Evolutionary conservation across 805 yeast genomes (phyloP).

Genomic region (Yueomyces sp.): DNA sequence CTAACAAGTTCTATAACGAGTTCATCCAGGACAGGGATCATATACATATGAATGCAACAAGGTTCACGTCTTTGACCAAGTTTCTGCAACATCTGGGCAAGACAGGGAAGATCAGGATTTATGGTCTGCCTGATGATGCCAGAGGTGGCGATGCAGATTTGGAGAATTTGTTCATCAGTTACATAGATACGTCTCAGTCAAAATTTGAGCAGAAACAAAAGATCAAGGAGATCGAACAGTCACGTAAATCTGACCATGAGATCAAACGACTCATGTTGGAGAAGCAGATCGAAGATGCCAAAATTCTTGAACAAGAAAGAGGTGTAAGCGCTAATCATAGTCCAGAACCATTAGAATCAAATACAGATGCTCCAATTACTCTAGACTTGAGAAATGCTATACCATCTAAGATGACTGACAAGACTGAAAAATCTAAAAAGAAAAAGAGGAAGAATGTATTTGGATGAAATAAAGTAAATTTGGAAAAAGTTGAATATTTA

Average conservation of each 20-base stretch:
- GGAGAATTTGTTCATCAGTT: conserved; percentile 34
- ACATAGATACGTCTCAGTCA: conserved; percentile 41
- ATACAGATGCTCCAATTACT: no score
- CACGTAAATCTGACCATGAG: conserved; percentile 33
- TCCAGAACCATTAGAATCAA: no score
- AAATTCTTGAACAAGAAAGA: not conserved
- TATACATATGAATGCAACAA: conserved; percentile 82
- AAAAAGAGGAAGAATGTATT: not conserved
- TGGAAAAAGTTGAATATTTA: not conserved
- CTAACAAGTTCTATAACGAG: conserved; percentile 83
- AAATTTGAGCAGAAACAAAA: conserved; percentile 30
- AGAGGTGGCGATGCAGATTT: conserved; percentile 20
- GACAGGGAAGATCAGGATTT: conserved; percentile 42
- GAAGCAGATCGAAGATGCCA: conserved; percentile 33
- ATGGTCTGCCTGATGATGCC: conserved; percentile 23
- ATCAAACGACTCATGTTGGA: conserved; percentile 30
- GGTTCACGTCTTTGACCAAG: conserved; percentile 56
- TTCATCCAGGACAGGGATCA: conserved; percentile 73
- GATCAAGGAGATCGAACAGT: conserved; percentile 24
- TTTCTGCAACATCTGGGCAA: conserved; percentile 51
- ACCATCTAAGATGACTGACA: no score
- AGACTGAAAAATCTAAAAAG: not conserved
- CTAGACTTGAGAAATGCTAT: no score
- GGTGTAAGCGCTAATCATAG: no score
- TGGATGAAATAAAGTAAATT: not conserved